Evolutionary conservation across 208 protist species (phyloP).

Genomic region (Acanthamoeba culbertsoni): DNA sequence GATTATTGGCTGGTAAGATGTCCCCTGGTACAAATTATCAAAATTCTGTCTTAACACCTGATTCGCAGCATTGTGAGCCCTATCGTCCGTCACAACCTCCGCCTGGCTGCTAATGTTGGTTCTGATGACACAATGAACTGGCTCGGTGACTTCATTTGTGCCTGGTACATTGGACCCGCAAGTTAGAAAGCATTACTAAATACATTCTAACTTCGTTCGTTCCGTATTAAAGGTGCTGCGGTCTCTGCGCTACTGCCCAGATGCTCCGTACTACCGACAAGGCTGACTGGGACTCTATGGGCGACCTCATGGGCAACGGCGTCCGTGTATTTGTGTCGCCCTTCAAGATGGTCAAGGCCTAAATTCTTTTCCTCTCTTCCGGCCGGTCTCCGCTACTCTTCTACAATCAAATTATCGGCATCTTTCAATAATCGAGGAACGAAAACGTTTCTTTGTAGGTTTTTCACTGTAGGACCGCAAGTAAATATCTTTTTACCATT

Average conservation of each 20-base stretch:
- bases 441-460: not conserved
- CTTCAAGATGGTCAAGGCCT: conserved; percentile 7
- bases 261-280: not conserved
- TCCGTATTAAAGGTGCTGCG: not conserved
- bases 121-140: not conserved
- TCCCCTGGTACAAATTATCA: too few relatives aligned
- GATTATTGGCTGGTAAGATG: not conserved
- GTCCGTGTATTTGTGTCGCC: not conserved
- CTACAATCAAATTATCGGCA: not conserved
- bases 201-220: not conserved
- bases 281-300: not conserved
- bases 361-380: not conserved
- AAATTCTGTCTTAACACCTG: not conserved
- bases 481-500: not conserved
- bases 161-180: not conserved
- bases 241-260: not conserved
- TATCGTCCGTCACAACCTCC: conserved; percentile 9
- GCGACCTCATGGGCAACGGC: not conserved
- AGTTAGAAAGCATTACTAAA: not conserved
- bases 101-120: not conserved
- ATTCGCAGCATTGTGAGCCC: not conserved
- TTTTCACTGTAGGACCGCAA: not conserved
- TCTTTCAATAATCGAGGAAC: not conserved
- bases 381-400: not conserved
- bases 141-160: not conserved